These are phyloP conservation scores for Penicillium daleae DNA, from an alignment of 495 filamentous ascomycete genomes.

Conservation along the genomic window DNA sequence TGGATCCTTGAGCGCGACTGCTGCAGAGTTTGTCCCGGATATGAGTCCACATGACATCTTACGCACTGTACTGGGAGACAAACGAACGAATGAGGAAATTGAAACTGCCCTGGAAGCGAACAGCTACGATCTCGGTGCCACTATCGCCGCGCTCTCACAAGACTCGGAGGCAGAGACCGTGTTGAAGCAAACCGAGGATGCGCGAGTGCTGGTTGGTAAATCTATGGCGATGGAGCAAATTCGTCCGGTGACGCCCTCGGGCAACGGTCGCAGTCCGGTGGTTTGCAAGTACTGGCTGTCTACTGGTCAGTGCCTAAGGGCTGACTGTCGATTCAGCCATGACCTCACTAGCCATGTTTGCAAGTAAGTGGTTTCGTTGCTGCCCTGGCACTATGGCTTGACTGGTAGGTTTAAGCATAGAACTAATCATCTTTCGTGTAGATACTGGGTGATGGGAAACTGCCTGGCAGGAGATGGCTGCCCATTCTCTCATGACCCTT, in stretches of 20 bases:
- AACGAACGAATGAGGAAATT: constrained; percentile 90
- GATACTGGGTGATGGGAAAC: constrained; percentile 96
- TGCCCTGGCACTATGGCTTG: neutral
- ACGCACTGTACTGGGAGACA: constrained; percentile 88
- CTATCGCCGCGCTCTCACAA: constrained; percentile 84
- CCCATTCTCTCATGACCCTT: constrained; percentile 96
- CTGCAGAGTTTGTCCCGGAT: constrained; percentile 81
- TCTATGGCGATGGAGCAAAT: constrained; percentile 76
- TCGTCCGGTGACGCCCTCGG: constrained; percentile 73
- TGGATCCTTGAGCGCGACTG: constrained; percentile 73
- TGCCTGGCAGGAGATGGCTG: constrained; percentile 94
- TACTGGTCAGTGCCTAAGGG: constrained; percentile 87
- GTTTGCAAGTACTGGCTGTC: constrained; percentile 97
- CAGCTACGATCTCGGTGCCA: constrained; percentile 89
- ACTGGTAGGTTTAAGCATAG: neutral
- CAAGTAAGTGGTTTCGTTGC: constrained; percentile 70
- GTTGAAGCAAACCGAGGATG: constrained; percentile 40
- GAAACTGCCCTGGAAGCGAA: constrained; percentile 85
- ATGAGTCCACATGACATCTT: constrained; percentile 99
- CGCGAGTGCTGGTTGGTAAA: constrained; percentile 80
- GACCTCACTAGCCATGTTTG: constrained; percentile 94
- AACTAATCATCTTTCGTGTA: constrained; percentile 35
- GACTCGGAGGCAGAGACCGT: constrained; percentile 40
- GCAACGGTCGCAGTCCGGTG: constrained; percentile 73
- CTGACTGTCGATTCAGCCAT: constrained; percentile 97